Conservation (phyloP, 2,329 filamentous ascomycete genomes). For the Penicillium rolfsii region DNA sequence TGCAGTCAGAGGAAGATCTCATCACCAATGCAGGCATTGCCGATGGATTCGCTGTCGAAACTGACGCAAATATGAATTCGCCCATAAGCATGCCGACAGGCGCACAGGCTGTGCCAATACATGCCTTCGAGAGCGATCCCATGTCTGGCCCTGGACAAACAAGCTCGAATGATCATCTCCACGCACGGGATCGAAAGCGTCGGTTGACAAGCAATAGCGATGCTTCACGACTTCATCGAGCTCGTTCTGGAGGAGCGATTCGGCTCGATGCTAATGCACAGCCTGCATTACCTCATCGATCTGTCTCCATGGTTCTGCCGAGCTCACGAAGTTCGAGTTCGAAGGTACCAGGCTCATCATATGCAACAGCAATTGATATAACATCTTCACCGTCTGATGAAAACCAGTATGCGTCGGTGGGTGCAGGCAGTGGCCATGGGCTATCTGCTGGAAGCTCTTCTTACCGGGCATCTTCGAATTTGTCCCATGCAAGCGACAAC, state of each 20-base stretch:
- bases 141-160: neutral
- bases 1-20: neutral
- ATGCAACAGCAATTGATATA: constrained; percentile 39
- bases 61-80: neutral
- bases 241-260: constrained; percentile 13
- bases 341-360: constrained; percentile 34
- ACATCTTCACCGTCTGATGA: constrained; percentile 35
- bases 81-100: neutral
- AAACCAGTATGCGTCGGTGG: neutral
- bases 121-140: neutral
- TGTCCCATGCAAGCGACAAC: neutral
- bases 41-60: neutral
- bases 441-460: neutral
- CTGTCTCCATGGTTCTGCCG: constrained; percentile 26
- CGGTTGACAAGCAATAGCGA: constrained; percentile 44
- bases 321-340: constrained; percentile 20
- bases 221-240: constrained; percentile 26
- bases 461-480: neutral
- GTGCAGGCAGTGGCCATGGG: neutral
- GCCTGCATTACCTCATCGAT: constrained; percentile 31
- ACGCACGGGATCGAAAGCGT: constrained; percentile 44
- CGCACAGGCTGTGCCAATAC: neutral
- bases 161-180: neutral
- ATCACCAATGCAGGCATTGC: neutral
- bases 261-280: constrained; percentile 1